Base-by-base conservation (phyloP, 2,329 filamentous ascomycete species). In the Cylindrodendrum hubeiense region DNA sequence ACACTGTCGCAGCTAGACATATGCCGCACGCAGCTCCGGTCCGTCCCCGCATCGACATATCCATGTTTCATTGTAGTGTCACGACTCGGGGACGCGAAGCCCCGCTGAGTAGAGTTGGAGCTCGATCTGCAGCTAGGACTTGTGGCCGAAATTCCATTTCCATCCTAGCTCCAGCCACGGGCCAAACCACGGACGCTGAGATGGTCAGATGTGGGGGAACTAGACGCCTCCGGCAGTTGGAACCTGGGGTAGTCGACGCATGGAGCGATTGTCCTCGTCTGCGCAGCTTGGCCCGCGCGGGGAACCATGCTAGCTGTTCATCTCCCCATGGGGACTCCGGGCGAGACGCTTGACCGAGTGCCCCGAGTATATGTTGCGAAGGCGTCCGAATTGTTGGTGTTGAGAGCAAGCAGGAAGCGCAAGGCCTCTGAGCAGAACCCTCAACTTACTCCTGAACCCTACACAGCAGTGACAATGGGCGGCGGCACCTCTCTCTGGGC, bases 401-500 rank as follows among this genome's bases (percentile, higher is more conserved):
- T 17, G 34, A 39, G n/a, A 39, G 15, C 37, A 39, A 39, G 37
- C 37, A n/a, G n/a, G 15, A 19, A 39, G 37, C 37, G 34, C 13
- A 15, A 37, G 17, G 13, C 37, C 15, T 28, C 22, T 7, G 6
- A 26, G 26, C 15, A 47, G 43, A 44, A 22, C 19, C 8, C 12
- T 13, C 9, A n/a, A 3, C 3, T 43, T 22, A 9, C 10, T 43
- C 39, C n/a, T 22, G 5, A 30, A 9, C 22, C 21, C 15, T 5
- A 2, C 34, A 19, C 5, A 3, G 12, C n/a, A 54, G 21, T 17
- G 43, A 52, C 17, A 41, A 63, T 63, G 60, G 60, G 60, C 15
- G 53, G 60, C 30, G 60, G 60, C 26, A 63, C 60, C n/a, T 63
- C 60, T 12, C 52, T 63, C 46, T 63, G 60, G 60, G 52, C 60